Base-by-base conservation (phyloP, 257 asterid genomes). In the Scutellaria baicalensis region DNA sequence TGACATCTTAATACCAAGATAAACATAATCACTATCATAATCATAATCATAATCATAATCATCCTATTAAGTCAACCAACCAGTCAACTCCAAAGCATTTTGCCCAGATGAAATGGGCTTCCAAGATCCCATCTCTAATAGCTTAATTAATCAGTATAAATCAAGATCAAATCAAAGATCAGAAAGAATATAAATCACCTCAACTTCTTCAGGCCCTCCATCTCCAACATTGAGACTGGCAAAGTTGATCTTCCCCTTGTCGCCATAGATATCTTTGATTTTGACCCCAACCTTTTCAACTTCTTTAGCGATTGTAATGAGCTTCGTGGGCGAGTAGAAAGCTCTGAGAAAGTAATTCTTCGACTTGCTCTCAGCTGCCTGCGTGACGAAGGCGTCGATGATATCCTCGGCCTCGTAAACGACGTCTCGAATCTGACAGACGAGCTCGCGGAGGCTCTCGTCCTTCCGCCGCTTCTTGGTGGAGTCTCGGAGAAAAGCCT, bases 401-500 rank as follows among this genome's bases (percentile, higher is more conserved):
- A 58, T 36, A 52, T 78, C 80, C 47, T 78, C 81, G 1, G 79
- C 85, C 57, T 81, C 79, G 67, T 82, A 78, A 6, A 76, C 84
- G 40, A 72, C 79, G 69, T 72, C 79, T n/a, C 82, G 77, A 59
- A 80, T 80, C 62, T 69, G 69, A 8, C 65, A 35, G 36, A 77
- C 80, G 5, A 77, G 66, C 59, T 77, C 78, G 1, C 61, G 66
- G 40, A 77, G 59, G 55, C 58, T 27, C 9, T 48, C 68, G 39
- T 80, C 85, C 51, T 75, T 78, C 14, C 79, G 39, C 31, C 77
- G 64, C 73, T 69, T 73, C n/a, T 44, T 73, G 43, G 72, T 54
- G 12, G 79, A 63, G 71, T 73, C 78, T 35, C 16, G 57, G n/a
- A 80, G 74, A 14, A 80, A 80, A 8, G 76, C 76, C 42, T 72